phyloP scores from a whole-genome alignment of 1,139 yeast species.

The Kazachstania sp. region DNA sequence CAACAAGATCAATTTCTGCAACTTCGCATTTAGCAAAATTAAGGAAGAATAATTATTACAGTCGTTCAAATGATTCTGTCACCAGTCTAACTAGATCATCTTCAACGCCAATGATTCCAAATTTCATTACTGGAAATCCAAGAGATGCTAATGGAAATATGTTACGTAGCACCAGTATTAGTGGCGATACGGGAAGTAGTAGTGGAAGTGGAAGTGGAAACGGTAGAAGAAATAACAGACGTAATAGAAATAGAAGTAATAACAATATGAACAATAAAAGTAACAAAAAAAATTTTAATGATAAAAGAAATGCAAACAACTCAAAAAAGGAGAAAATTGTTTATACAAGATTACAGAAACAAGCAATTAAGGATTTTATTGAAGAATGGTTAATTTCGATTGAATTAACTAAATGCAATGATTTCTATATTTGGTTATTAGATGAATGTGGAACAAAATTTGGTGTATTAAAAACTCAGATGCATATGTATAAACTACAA shows the following conservation, averaged over 20 bases:
- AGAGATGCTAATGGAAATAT: background rate
- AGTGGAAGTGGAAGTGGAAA: background rate
- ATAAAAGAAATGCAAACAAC: background rate
- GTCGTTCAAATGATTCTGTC: constrained; percentile 4
- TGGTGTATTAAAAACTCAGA: constrained; percentile 17
- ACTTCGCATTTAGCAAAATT: constrained; percentile 5
- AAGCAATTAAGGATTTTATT: constrained; percentile 25
- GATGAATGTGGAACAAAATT: constrained; percentile 22
- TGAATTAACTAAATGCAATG: constrained; percentile 28
- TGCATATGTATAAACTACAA: constrained; percentile 18
- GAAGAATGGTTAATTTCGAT: constrained; percentile 27
- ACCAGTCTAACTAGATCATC: constrained; percentile 2
- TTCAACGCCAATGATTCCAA: constrained; percentile 2
- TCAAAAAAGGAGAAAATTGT: background rate
- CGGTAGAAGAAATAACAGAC: background rate
- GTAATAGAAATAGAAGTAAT: background rate
- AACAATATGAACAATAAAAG: background rate
- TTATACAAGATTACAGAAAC: constrained; percentile 14
- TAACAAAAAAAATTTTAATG: background rate
- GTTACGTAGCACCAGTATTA: background rate
- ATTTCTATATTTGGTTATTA: constrained; percentile 29
- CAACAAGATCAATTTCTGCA: constrained; percentile 1
- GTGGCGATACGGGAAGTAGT: background rate
- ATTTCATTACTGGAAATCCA: background rate
- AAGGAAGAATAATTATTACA: constrained; percentile 3